Evolutionary conservation across 2,329 filamentous ascomycete species (phyloP), one percentile per base, ranked within the genome.

Genomic region (Botrytis pseudocinerea): DNA sequence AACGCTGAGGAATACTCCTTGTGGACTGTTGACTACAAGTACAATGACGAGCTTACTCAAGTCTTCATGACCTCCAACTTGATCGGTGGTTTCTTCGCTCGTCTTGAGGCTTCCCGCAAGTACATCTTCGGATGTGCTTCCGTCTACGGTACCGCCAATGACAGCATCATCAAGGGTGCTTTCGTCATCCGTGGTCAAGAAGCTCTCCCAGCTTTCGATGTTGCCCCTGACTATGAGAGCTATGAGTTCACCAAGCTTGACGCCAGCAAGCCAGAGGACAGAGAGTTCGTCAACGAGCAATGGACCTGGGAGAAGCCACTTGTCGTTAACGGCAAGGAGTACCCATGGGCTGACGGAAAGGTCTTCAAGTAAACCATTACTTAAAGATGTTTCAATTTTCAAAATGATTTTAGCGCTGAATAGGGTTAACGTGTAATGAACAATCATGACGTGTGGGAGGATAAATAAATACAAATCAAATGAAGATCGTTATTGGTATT

Each of bases 41-140:
- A 99, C 90, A 97, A 98, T 85, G 91, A 97, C 75, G 96, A 99
- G 91, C 90, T 99, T 79, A 98, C 94, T 82, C 87, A 96, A 85
- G 93, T 92, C 82, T 99, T 99, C 93, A 99, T 99, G 96, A 95
- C 94, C 80, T 93, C 92, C 89, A 99, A 99, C 90, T 87, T 98
- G 85, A 95, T 99, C 83, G 95, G 93, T 85, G 96, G 96, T 84
- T 97, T 99, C 90, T 97, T 98, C 87, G 89, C 90, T 84, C 96
- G 96, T 88, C 93, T 99, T 75, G 96, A 99, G 89, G 96, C 83
- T 77, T 97, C 94, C 82, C 95, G 96, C 88, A 99, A 99, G 92
- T 97, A 94, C 89, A 85, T 99, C 83, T 98, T 99, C 86, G 96
- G 96, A 80, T 90, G 88, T 81, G 90, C 90, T 80, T 95, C 93